Evolutionary conservation across 2,329 filamentous ascomycete genomes (phyloP), one percentile per base, ranked within the genome.

Genomic region (Stromatinia cepivora): DNA sequence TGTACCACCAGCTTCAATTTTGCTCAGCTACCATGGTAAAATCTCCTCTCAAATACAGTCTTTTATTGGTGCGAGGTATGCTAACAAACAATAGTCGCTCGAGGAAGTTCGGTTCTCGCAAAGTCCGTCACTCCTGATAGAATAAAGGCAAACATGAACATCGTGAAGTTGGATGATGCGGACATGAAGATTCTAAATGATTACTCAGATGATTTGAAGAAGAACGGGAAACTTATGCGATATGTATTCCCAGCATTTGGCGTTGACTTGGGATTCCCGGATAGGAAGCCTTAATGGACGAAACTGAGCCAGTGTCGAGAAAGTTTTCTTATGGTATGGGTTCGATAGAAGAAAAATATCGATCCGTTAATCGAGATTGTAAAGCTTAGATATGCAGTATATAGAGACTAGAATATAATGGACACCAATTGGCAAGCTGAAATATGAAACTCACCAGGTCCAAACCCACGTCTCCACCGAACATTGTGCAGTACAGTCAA

Each of bases 11-110:
- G 85, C 85, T 0, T 85, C 86, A 0, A 83, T 93, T 2, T 80
- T 93, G 66, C 79, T 94, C 68, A 92, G 89, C 80, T 93, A 91
- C 77, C 90, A 93, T 77, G 82, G 90, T 91, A 81, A 77, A 87
- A 81, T 7, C 13, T 22, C 66, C 50, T 25, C 69, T 31, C 66
- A 36, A 66, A 72, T 48, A 71, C 45, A 36, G 52, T 9, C 50
- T 56, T 45, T 31, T 7, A 3, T 13, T 1, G 4, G 36, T 22
- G 1, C 25, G 13, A 52, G 3, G 15, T 15, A 53, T 59, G 17
- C 64, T 67, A 59, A 67, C n/a, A 48, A 20, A 50, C n/a, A 50
- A 36, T 53, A 91, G 90, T 92, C 59, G 85, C 88, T 66, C 86
- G 89, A 71, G 89, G 89, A 74, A 86, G 83, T 77, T 91, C 89